Base-by-base conservation (phyloP, 176 grass and related monocot genomes). In the Oryza australiensis region DNA sequence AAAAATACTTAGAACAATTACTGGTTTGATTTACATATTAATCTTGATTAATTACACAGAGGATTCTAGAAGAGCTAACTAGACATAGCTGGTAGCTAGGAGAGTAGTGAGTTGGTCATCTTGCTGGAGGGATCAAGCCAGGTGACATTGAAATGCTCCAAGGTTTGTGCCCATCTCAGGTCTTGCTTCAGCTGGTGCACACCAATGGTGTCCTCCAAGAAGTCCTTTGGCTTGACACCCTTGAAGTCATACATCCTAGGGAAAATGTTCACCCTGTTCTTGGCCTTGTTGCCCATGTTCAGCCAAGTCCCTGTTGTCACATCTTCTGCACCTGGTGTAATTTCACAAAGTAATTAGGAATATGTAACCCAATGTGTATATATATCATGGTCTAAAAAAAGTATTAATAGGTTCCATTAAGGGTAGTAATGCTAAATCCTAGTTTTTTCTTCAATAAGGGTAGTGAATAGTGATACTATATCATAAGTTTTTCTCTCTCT, bases 191-290 rank as follows among this genome's bases (percentile, higher is more conserved):
- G 9, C 82, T 93, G 83, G 79, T 98, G 95, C 82, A 98, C 90
- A 14, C 84, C 90, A 2, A 94, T 80, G 62, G 92, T 98, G 73
- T 81, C 85, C 13, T 63, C 71, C 40, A 91, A 45, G 45, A 98
- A 98, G 68, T 96, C 90, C 59, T 87, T 40, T 12, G 59, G 12
- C 13, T 85, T 57, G 15, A 68, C 48, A 11, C 88, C 51, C 80
- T 71, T 86, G 86, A 89, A 93, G 79, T 94, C 92, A 22, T 94
- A 94, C 95, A 94, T 94, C 67, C 70, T 75, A 18, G 90, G 88
- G 41, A 60, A 80, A 20, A 87, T 82, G 79, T 86, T 90, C 33
- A 91, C 81, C 78, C 95, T 73, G 70, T 98, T 91, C 86, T 80
- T 87, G 35, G 70, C 92, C 75, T 91, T 90, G 55, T 86, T 75